Evolutionary conservation across 2,329 filamentous ascomycete genomes (phyloP), one percentile per base, ranked within the genome.

Genomic region (Phaeoacremonium minimum): DNA sequence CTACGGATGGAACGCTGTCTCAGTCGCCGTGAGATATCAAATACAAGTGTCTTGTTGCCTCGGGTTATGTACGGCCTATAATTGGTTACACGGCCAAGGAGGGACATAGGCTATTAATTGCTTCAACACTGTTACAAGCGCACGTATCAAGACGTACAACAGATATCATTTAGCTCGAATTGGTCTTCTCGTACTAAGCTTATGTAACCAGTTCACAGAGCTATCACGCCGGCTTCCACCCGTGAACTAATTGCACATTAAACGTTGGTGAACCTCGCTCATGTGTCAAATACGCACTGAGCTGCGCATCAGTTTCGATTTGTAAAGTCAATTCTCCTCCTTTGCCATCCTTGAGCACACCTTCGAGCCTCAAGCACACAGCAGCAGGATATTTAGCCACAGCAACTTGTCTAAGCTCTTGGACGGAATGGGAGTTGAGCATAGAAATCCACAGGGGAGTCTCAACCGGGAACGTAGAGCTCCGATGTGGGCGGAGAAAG

Each of bases 271-370:
- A 56, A 15, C 47, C 50, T 11, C 52, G 66, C 59, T 26, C 63
- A 52, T 86, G 82, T 32, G 73, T 68, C 46, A 93, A 58, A 58
- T 90, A 91, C 1, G 81, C 82, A 41, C 73, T 73, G 43, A 93
- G 56, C 60, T 91, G 85, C 43, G 79, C 75, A 48, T 90, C 83
- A 28, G 80, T 72, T 37, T 82, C 80, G 47, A 91, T 82, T 37
- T 71, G 63, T 49, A 86, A 73, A 13, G 66, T 66, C 30, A 85
- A 66, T 51, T 87, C 83, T 33, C 69, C 69, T 5, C 75, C 79
- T 44, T 69, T 69, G 12, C 63, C 68, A 49, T 77, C 70, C 49
- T 74, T 77, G 34, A 87, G 67, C 17, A 87, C 60, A 3, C 84
- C 85, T 48, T 87, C 78, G 13, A 89, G 69, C 18, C 71, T 72